Percentiles rank a stretch among this genome's conserved stretches.
Conservation (phyloP, 2,329 filamentous ascomycete species). For the Hypoxylon sp. region DNA sequence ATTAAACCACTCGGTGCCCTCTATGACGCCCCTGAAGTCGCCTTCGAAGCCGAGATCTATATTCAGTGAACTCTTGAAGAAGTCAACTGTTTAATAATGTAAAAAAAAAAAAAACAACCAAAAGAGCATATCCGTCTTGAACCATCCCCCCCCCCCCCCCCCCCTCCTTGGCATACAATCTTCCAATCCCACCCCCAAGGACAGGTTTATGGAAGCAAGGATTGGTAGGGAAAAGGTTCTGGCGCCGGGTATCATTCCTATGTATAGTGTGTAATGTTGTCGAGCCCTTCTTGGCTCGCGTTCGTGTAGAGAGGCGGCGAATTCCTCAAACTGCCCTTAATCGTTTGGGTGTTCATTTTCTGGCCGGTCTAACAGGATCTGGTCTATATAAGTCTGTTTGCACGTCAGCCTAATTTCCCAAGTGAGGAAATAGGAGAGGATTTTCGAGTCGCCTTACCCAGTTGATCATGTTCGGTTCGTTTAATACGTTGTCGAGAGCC, state of each 20-base stretch:
- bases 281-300: background rate
- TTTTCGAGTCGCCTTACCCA: conserved; percentile 47
- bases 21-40: conserved; percentile 22
- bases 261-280: background rate
- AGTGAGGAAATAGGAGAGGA: background rate
- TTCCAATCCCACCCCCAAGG: conserved; percentile 15
- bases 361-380: conserved; percentile 41
- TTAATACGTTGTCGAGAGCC: conserved; percentile 50
- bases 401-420: conserved; percentile 23
- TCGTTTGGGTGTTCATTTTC: no score
- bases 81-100: conserved; percentile 4
- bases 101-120: no score
- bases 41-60: conserved; percentile 21
- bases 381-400: conserved; percentile 41
- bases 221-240: no score
- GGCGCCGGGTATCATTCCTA: no score
- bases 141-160: conserved; percentile 1
- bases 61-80: background rate
- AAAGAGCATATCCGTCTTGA: conserved; percentile 2
- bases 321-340: conserved; percentile 21
- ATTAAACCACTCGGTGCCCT: conserved; percentile 24
- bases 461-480: conserved; percentile 47
- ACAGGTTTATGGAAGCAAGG: conserved; percentile 17
- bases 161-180: conserved; percentile 6
- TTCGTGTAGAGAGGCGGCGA: background rate